Percentiles rank a stretch among this genome's conserved stretches.
Evolutionary conservation across 768 basidiomycete species (phyloP).

Genomic region (Cystofilobasidium macerans): DNA sequence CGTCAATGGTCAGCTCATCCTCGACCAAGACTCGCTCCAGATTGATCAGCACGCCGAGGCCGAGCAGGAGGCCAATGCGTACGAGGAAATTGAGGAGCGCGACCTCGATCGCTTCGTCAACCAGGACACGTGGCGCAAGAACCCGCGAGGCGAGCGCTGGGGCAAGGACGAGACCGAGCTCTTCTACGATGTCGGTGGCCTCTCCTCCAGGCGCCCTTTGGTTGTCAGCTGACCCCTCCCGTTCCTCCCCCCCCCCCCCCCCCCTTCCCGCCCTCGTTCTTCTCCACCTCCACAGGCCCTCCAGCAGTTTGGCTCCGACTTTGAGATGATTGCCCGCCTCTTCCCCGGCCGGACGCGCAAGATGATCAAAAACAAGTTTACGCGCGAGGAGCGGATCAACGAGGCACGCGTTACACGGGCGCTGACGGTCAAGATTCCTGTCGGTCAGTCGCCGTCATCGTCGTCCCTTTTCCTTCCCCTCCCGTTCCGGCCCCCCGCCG

Average conservation of each 20-base stretch:
- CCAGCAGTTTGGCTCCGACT: conserved; percentile 80
- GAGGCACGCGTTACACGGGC: conserved; percentile 61
- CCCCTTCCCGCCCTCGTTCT: not conserved
- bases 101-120: conserved; percentile 75
- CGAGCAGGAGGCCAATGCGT: conserved; percentile 46
- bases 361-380: conserved; percentile 88
- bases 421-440: conserved; percentile 51
- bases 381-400: conserved; percentile 73
- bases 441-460: conserved; percentile 11
- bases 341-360: conserved; percentile 75
- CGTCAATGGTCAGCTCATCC: conserved; percentile 73
- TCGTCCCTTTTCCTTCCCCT: too few relatives aligned
- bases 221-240: too few relatives aligned
- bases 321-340: conserved; percentile 77
- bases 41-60: conserved; percentile 53
- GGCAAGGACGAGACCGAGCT: conserved; percentile 77
- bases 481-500: too few relatives aligned
- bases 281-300: conserved; percentile 50
- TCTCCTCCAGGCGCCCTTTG: not conserved
- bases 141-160: conserved; percentile 74
- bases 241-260: not conserved
- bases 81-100: conserved; percentile 51
- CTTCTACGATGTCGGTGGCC: conserved; percentile 61
- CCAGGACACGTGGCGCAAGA: conserved; percentile 55
- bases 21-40: conserved; percentile 73